Conservation (phyloP, 2,329 filamentous ascomycete genomes). For the Monosporascus sp. region DNA sequence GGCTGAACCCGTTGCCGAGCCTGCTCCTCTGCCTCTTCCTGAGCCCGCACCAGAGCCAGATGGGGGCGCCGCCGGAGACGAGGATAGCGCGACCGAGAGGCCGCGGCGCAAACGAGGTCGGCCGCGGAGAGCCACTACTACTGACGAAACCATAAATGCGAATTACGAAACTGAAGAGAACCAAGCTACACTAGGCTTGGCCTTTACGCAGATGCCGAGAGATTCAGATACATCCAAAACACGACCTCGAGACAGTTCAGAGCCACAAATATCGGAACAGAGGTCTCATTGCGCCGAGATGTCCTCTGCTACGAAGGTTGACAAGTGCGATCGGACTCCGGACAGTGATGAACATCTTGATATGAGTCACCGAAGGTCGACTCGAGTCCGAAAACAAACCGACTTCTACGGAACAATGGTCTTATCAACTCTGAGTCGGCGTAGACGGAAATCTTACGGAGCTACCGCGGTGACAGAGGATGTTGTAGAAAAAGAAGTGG, state of each 20-base stretch:
- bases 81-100: neutral
- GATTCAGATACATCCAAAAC: neutral
- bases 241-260: neutral
- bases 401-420: neutral
- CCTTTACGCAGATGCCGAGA: neutral
- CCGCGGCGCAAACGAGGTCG: neutral
- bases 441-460: neutral
- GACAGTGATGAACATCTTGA: neutral
- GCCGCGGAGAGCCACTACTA: neutral
- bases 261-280: neutral
- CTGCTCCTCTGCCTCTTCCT: neutral
- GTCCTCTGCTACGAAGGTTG: constrained; percentile 1
- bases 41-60: neutral
- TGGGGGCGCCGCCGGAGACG: neutral
- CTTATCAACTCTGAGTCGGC: neutral
- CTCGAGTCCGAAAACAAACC: constrained; percentile 2
- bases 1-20: too few relatives aligned
- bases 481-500: too few relatives aligned
- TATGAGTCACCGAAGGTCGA: constrained; percentile 8
- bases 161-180: too few relatives aligned
- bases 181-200: too few relatives aligned
- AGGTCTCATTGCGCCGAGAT: constrained; percentile 2
- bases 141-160: too few relatives aligned
- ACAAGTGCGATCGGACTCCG: neutral
- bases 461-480: neutral